phyloP scores from a whole-genome alignment of 1,139 yeast genomes.

The Yamadazyma blattariae region DNA sequence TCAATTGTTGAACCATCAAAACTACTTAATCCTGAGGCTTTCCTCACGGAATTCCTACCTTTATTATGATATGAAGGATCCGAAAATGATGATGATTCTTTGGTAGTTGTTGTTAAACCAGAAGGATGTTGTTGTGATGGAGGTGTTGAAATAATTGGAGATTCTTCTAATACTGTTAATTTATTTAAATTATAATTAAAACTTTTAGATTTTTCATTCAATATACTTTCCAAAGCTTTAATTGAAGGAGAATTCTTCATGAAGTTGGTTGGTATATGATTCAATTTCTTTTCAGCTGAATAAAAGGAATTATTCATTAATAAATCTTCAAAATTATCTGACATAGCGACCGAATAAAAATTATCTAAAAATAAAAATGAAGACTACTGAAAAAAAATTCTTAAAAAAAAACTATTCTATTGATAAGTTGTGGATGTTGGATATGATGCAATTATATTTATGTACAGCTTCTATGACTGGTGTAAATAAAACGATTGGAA shows the following conservation, averaged over 20 bases:
- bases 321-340: constrained; percentile 12
- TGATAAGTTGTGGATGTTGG: no score
- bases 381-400: no score
- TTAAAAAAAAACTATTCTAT: no score
- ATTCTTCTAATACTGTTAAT: constrained; percentile 8
- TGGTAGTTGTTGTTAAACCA: neutral
- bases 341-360: neutral
- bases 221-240: constrained; percentile 48
- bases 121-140: neutral
- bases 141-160: neutral
- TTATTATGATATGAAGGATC: constrained; percentile 2
- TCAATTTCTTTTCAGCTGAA: constrained; percentile 8
- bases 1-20: constrained; percentile 16
- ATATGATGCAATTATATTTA: no score
- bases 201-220: constrained; percentile 28
- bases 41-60: no score
- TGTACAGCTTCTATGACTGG: no score
- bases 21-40: constrained; percentile 7
- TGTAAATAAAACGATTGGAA: no score
- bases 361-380: neutral
- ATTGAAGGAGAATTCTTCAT: constrained; percentile 55
- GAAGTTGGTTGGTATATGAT: constrained; percentile 34
- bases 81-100: neutral
- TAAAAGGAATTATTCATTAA: constrained; percentile 17
- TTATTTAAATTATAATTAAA: constrained; percentile 15